These are phyloP conservation scores for Apiotrichum mycotoxinovorans DNA, from an alignment of 1,284 basidiomycete genomes.

Conservation along the genomic window DNA sequence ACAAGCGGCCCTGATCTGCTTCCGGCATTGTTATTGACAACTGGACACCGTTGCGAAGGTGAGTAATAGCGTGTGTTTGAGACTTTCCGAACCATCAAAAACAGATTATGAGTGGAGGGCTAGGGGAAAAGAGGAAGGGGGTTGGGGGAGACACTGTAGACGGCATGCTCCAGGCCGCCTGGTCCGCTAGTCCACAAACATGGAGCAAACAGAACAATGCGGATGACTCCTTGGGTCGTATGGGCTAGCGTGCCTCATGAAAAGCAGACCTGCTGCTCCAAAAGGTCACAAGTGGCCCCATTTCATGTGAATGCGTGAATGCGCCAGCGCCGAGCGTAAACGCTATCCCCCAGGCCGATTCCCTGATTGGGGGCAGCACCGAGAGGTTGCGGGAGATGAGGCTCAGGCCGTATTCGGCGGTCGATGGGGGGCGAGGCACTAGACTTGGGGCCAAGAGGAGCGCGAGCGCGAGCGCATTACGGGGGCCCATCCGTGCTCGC, in stretches of 20 bases:
- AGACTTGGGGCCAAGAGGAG: too few species aligned
- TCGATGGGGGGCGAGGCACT: background rate
- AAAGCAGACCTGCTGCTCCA: too few species aligned
- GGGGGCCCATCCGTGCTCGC: too few species aligned
- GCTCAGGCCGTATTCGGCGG: background rate
- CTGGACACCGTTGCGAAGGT: background rate
- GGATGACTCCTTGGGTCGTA: too few species aligned
- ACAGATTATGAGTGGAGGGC: too few species aligned
- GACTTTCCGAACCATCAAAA: background rate
- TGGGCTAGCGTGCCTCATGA: too few species aligned
- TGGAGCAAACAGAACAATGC: background rate
- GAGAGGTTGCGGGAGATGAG: too few species aligned
- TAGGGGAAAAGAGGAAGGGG: too few species aligned
- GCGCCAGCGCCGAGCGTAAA: conserved; percentile 12
- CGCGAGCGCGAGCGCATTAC: too few species aligned
- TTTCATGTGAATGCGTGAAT: conserved; percentile 2
- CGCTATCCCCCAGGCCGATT: background rate
- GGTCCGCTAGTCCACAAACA: background rate
- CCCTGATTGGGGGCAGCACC: background rate
- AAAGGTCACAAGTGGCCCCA: too few species aligned
- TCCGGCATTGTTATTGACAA: background rate
- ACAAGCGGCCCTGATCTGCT: background rate
- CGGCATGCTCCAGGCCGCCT: background rate
- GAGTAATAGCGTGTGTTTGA: background rate
- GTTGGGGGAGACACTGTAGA: too few species aligned